These are phyloP conservation scores for Cryptococcus depauperatus DNA, from an alignment of 1,284 basidiomycete species.

Conservation along the genomic window DNA sequence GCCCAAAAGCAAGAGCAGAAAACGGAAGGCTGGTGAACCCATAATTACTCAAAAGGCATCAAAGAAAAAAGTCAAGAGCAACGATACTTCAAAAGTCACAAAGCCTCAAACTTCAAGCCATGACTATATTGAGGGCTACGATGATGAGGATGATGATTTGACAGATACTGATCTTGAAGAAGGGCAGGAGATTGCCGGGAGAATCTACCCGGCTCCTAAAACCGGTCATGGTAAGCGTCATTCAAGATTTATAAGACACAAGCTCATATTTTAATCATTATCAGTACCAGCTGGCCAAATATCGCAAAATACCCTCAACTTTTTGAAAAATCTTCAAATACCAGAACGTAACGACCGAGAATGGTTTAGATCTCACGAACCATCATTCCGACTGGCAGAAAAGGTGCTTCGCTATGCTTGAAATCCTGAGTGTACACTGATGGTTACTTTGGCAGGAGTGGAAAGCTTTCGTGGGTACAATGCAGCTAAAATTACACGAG, in stretches of 20 bases:
- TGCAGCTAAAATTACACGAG: slow-evolving; percentile 58
- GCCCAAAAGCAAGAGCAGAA: slow-evolving; percentile 6
- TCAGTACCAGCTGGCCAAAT: slow-evolving; percentile 75
- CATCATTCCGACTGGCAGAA: slow-evolving; percentile 70
- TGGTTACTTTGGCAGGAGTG: slow-evolving; percentile 53
- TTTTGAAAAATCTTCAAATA: slow-evolving; percentile 61
- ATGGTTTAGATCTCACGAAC: slow-evolving; percentile 61
- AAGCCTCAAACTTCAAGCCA: slow-evolving; percentile 1
- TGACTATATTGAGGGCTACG: slow-evolving; percentile 36
- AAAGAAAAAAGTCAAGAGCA: slow-evolving; percentile 1
- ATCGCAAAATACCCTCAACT: slow-evolving; percentile 73
- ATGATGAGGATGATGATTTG: slow-evolving; percentile 39
- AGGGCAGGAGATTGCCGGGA: slow-evolving; percentile 47
- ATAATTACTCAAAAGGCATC: too few relatives aligned
- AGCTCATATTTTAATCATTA: background rate
- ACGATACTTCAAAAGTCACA: slow-evolving; percentile 1
- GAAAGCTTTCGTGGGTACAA: slow-evolving; percentile 67
- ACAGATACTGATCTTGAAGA: slow-evolving; percentile 61
- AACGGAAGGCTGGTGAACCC: slow-evolving; percentile 16
- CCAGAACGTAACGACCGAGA: slow-evolving; percentile 76
- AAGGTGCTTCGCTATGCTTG: slow-evolving; percentile 39
- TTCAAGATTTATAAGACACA: too few relatives aligned
- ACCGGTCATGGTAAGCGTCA: slow-evolving; percentile 60
- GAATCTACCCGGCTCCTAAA: slow-evolving; percentile 56
- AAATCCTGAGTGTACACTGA: background rate